Base-by-base conservation (phyloP, 2,329 filamentous ascomycete genomes). In the Microascus cirrosus region DNA sequence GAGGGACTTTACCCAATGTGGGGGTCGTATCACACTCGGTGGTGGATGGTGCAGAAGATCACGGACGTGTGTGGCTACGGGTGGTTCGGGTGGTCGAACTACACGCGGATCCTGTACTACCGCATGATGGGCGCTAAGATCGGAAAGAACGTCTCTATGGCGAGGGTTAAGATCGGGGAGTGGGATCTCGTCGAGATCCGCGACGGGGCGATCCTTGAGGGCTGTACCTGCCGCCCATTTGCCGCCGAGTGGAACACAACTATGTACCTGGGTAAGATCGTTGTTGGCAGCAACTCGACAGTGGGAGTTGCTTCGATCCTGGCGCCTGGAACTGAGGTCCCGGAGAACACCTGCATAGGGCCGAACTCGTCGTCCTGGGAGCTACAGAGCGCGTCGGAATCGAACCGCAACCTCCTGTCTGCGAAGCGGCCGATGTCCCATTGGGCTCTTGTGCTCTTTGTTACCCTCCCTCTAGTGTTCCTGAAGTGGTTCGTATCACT, bases 1-100 rank as follows among this genome's bases (percentile, higher is more conserved):
- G 73, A 79, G 63, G 80, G 80, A 0, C 64, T 81, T 2, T 82
- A 78, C 62, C 79, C 80, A 1, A 83, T 83, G 80, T 83, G 80
- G 80, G 79, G 78, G 1, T 61, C 65, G 1, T 83, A 82, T 62
- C 80, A 83, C 64, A 82, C 77, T 0, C 71, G 78, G 10, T 83
- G 80, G 80, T 83, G 80, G 80, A 62, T 83, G 58, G 74, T 76
- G 1, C 75, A 83, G 63, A 83, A 83, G 67, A 74, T 75, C 22
- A 69, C 78, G 2, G 70, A 72, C 39, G 67, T 81, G 12, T 73
- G 72, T 58, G 80, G 79, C 18, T 72, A 70, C 59, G 78, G 79
- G 1, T 59, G 75, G 35, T 81, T 79, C 60, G 65, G 64, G 24
- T 60, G 67, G 55, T 71, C 68, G 52, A 72, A 77, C 53, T 68